Evolutionary conservation across 495 filamentous ascomycete species (phyloP).

Genomic region (Aspergillus kassunensis): DNA sequence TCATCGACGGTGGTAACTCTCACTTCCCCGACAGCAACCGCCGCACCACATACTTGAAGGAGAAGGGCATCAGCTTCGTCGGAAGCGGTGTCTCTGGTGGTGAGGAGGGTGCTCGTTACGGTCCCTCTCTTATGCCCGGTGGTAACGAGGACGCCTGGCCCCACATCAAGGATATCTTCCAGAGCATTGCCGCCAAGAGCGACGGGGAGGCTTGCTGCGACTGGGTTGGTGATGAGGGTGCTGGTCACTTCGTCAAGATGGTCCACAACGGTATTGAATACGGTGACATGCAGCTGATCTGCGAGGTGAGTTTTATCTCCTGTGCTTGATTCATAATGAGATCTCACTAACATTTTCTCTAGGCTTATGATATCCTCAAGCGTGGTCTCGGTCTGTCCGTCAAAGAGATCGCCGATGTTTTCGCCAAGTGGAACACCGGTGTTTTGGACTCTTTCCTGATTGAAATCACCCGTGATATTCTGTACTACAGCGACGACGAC

Average conservation of each 20-base stretch:
- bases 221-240: slow-evolving; percentile 99
- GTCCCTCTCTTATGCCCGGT: slow-evolving; percentile 97
- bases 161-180: slow-evolving; percentile 97
- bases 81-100: slow-evolving; percentile 97
- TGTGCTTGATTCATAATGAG: too few species aligned
- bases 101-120: slow-evolving; percentile 97
- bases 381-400: slow-evolving; percentile 77
- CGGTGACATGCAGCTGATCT: slow-evolving; percentile 99
- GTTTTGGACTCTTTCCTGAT: slow-evolving; percentile 99
- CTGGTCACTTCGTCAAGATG: slow-evolving; percentile 99
- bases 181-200: slow-evolving; percentile 94
- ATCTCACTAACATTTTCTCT: neutral
- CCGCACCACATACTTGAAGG: slow-evolving; percentile 75
- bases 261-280: slow-evolving; percentile 99
- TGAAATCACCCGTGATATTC: slow-evolving; percentile 96
- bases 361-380: slow-evolving; percentile 99
- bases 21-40: slow-evolving; percentile 99
- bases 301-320: slow-evolving; percentile 73
- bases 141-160: slow-evolving; percentile 98
- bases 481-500: slow-evolving; percentile 95
- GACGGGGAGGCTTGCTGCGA: slow-evolving; percentile 96
- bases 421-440: slow-evolving; percentile 96
- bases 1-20: slow-evolving; percentile 99
- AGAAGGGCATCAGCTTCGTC: slow-evolving; percentile 93
- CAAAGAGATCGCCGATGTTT: slow-evolving; percentile 94